Base-by-base conservation (phyloP, 164 flowering plant genomes). In the Nelumbo lutea region DNA sequence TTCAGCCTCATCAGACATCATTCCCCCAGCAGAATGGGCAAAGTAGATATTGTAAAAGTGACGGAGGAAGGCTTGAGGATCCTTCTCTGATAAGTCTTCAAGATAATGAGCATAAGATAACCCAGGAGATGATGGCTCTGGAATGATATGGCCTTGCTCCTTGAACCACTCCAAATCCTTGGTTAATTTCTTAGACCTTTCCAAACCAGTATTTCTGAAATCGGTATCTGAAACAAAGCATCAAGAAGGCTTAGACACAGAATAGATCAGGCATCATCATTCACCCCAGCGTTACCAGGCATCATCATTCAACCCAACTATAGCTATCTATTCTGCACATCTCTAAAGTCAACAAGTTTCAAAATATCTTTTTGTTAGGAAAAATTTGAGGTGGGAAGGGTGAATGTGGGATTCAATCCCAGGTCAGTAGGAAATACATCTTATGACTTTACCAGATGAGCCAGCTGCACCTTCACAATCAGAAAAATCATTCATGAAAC, bases 1-100 rank as follows among this genome's bases (percentile, higher is more conserved):
- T 27, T 27, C 27, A 27, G 27, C 27, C 27, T 27, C 27, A 27
- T 27, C 27, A 27, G 27, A 27, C 27, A 27, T 95, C 45, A 93
- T 88, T 55, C 99, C 98, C 59, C 99, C 99, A 56, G 99, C 97
- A 40, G 85, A n/a, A 75, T 95, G 99, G 11, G 99, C 99, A 77
- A 95, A 95, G 76, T 95, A 95, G 6, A 82, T 71, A 77, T 95
- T 92, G 81, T 95, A 95, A 73, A 90, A 95, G 76, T 95, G 99
- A 79, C 99, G 92, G 15, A 95, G 77, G 72, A 95, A 95, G 67
- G 97, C 96, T 67, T 84, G 98, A 71, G 97, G 96, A 84, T 89
- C 90, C 68, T 84, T 89, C 81, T 87, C 86, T 5, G 99, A 83
- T 40, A 95, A 68, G 42, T 92, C 93, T 75, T 86, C 81, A 14